Base-by-base conservation (phyloP, 805 yeast species). In the Zygosaccharomyces pseudorouxii region DNA sequence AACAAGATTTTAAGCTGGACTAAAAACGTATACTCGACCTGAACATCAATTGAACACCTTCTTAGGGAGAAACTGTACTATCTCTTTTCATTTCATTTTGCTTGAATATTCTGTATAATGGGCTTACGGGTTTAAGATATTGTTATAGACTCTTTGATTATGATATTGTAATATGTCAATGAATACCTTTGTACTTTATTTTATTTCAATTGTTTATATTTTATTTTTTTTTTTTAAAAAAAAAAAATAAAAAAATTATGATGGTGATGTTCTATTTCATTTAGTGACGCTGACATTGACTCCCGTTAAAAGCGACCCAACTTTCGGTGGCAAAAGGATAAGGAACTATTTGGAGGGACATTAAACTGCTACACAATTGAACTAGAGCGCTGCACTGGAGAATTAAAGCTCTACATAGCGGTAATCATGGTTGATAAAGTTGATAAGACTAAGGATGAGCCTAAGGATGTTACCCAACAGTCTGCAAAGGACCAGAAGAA, bases 1-100 rank as follows among this genome's bases (percentile, higher is more conserved):
- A 87, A 86, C 62, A 80, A 80, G 64, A 67, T 86, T 35, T 64
- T 84, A 20, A 64, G 65, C 46, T 86, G 95, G 95, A 67, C 84
- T 38, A 66, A 65, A 45, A 71, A 72, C 50, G 90, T 90, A 0
- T 86, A 42, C 38, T 25, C 20, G 9, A 29, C 23, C 27, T 42
- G 12, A 33, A n/a, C 14, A 10, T 22, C 23, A 22, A 22, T 22
- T 22, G 23, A 22, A 3, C 23, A 22, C 23, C 23, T 22, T 22
- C 23, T 22, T 22, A 4, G 23, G 23, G 23, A 4, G 23, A 22
- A 22, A 3, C 23, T 22, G 23, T 22, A 3, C 6, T 22, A 22
- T 22, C 23, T 22, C 23, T 22, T 30, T 10, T 10, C 28, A 16
- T 29, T 11, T 29, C 27, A 28, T 25, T 16, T 39, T 12, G 11